These are phyloP conservation scores for Senna tora DNA, from an alignment of 306 rosid genomes.

Conservation along the genomic window DNA sequence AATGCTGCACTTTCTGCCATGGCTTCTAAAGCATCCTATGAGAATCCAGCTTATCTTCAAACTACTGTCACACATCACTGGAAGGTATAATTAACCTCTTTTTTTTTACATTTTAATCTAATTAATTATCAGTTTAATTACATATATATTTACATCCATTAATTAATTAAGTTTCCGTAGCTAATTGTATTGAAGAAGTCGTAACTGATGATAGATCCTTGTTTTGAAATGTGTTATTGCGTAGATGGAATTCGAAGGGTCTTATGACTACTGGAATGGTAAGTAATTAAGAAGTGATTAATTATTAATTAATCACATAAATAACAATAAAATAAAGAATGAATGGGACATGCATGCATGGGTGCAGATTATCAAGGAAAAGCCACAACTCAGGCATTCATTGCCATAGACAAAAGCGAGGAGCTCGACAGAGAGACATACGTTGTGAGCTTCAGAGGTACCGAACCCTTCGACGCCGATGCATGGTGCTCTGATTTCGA, in stretches of 20 bases:
- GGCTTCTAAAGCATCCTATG: constrained; percentile 72
- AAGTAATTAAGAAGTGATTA: constrained; percentile 16
- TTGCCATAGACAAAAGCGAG: constrained; percentile 51
- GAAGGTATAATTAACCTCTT: constrained; percentile 48
- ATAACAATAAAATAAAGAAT: too few species aligned
- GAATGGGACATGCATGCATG: too few species aligned
- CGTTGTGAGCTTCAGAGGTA: constrained; percentile 80
- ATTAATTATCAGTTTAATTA: too few species aligned
- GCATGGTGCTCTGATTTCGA: constrained; percentile 84
- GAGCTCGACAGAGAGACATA: constrained; percentile 47
- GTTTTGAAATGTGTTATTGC: neutral
- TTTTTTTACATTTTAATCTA: too few species aligned
- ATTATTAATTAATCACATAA: too few species aligned
- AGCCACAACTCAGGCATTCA: constrained; percentile 62
- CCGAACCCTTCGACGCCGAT: constrained; percentile 74
- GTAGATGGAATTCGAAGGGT: constrained; percentile 75
- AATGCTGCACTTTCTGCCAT: constrained; percentile 54
- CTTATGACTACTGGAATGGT: constrained; percentile 79
- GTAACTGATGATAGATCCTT: too few species aligned
- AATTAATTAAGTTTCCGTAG: too few species aligned
- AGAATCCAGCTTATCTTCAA: constrained; percentile 55
- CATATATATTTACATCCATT: too few species aligned
- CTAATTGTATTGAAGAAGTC: too few species aligned
- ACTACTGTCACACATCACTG: constrained; percentile 45
- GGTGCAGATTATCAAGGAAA: constrained; percentile 64